Evolutionary conservation across 2,329 filamentous ascomycete species (phyloP), one percentile per base, ranked within the genome.

Genomic region (Clarireedia paspali): DNA sequence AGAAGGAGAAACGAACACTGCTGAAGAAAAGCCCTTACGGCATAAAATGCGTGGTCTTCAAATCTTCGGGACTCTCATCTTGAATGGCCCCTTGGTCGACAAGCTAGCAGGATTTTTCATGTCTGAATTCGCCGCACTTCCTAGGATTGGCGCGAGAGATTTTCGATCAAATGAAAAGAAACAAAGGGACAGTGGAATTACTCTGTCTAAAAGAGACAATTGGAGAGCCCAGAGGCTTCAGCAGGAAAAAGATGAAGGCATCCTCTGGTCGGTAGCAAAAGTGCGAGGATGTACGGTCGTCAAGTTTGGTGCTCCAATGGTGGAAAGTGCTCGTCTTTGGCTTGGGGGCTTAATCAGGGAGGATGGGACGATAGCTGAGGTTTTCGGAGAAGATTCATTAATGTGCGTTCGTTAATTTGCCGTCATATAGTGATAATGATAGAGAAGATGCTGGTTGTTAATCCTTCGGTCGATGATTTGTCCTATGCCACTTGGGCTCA

Each of bases 211-310:
- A 15, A 62, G 72, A 38, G 75, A 82, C 58, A 66, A 65, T 44
- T 85, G 83, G 82, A 76, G 85, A 52, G 68, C 70, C 27, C 67
- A 67, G 50, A 78, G 87, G 58, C 73, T 87, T 20, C 67, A 70
- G 54, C 74, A 77, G 66, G 88, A 94, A 69, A 77, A 72, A 59
- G 67, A 71, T 9, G 74, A 79, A 49, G 80, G 80, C 15, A 71
- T 95, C 3, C 75, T 92, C 3, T 96, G 91, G 89, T 91, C 90
- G 26, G 89, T 88, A 12, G 88, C 91, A 14, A 80, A 79, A 26
- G 83, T 95, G 36, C 80, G 91, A 53, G 87, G 89, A 4, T 96
- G 92, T 66, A 86, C 94, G 3, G 79, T 96, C 26, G 87, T 97
- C 63, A 97, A 97, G 70, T 95, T 97, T 69, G 90, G 89, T 1